Percentiles rank a stretch among this genome's conserved stretches.
These are phyloP conservation scores for Leucosporidium scottii DNA, from an alignment of 768 basidiomycete species.

Conservation along the genomic window DNA sequence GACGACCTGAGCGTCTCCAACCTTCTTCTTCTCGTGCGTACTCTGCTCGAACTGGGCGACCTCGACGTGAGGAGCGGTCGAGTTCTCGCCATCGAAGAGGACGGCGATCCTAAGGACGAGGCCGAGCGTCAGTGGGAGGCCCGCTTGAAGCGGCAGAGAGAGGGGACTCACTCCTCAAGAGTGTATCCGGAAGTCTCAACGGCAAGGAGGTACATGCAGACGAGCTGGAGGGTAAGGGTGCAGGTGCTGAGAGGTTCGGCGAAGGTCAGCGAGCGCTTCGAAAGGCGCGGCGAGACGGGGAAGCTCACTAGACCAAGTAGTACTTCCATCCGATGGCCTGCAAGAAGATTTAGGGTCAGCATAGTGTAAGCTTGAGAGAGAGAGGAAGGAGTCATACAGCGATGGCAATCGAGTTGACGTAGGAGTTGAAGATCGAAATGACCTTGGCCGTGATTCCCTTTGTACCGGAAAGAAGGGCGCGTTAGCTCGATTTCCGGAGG, in stretches of 20 bases:
- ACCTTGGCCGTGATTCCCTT: slow-evolving; percentile 4
- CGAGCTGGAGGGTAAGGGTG: not conserved
- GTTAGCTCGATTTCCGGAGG: too few species aligned
- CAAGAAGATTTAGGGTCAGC: too few species aligned
- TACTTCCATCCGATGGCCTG: too few species aligned
- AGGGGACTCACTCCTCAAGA: slow-evolving; percentile 8
- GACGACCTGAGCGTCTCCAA: too few species aligned
- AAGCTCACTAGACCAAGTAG: too few species aligned
- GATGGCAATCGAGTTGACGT: slow-evolving; percentile 8
- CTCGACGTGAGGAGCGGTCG: not conserved
- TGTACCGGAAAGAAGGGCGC: not conserved
- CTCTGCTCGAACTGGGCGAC: too few species aligned
- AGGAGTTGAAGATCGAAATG: slow-evolving; percentile 7
- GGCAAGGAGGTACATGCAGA: slow-evolving; percentile 19
- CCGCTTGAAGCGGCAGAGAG: not conserved
- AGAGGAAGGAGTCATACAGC: too few species aligned
- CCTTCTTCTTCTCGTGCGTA: too few species aligned
- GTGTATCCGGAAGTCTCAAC: slow-evolving; percentile 17
- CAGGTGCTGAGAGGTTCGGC: not conserved
- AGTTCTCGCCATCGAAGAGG: slow-evolving; percentile 2
- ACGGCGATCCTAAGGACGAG: not conserved
- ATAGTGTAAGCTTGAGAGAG: too few species aligned
- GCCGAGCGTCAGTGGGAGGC: not conserved
- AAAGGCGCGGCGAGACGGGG: too few species aligned
- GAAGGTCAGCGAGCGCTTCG: too few species aligned